Evolutionary conservation across 352 stramenopile genomes (phyloP).

Genomic region (Achlya hypogyna): DNA sequence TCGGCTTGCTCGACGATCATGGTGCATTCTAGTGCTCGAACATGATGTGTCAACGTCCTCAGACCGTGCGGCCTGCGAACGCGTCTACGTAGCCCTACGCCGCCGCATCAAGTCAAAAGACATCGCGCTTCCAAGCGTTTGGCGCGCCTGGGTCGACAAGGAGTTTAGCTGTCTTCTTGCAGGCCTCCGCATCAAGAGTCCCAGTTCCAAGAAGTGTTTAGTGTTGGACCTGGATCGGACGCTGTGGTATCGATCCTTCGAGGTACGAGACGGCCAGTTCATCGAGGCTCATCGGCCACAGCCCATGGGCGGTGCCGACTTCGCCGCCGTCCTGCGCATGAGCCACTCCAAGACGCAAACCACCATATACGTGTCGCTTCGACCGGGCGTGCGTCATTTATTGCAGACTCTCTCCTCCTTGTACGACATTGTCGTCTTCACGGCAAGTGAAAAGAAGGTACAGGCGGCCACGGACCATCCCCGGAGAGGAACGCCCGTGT

Average conservation of each 20-base stretch:
- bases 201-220: conserved; percentile 6
- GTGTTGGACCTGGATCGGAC: conserved; percentile 17
- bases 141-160: conserved; percentile 2
- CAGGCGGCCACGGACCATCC: background rate
- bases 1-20: background rate
- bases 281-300: background rate
- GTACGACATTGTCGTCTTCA: conserved; percentile 20
- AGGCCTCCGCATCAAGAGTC: background rate
- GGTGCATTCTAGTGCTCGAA: background rate
- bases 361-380: conserved; percentile 12
- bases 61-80: background rate
- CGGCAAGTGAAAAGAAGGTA: conserved; percentile 14
- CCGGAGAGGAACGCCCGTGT: background rate
- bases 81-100: background rate
- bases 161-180: conserved; percentile 9
- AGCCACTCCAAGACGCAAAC: background rate
- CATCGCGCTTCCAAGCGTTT: background rate
- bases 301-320: conserved; percentile 2
- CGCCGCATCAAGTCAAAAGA: background rate
- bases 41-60: background rate
- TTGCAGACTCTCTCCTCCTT: background rate
- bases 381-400: conserved; percentile 6
- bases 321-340: conserved; percentile 1
- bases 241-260: conserved; percentile 17
- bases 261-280: background rate